phyloP scores from a whole-genome alignment of 2,329 filamentous ascomycete genomes.

The Botrytis galanthina region DNA sequence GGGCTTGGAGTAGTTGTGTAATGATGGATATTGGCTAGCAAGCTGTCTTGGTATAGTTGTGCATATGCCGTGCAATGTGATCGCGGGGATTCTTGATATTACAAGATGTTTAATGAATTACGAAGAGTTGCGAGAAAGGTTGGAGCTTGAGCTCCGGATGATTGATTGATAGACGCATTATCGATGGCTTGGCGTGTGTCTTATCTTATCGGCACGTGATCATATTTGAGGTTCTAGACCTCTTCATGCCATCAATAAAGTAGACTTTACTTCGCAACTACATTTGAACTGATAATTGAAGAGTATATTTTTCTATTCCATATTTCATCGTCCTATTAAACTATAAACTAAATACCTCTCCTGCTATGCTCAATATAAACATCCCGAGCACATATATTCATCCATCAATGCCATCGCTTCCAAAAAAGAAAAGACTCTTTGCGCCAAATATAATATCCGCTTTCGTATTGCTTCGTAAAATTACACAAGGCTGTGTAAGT shows the following conservation, averaged over 20 bases:
- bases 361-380: conserved; percentile 1
- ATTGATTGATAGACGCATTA: conserved; percentile 13
- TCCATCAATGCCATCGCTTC: background rate
- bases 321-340: background rate
- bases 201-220: conserved; percentile 18
- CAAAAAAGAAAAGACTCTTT: background rate
- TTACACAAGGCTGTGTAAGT: conserved; percentile 2
- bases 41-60: background rate
- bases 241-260: too few species aligned
- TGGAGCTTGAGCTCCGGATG: conserved; percentile 4
- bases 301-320: background rate
- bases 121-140: background rate
- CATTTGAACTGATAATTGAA: too few species aligned
- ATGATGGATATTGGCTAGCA: background rate
- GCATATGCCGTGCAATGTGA: conserved; percentile 16
- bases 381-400: background rate
- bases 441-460: conserved; percentile 1
- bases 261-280: background rate
- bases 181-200: background rate
- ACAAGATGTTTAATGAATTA: background rate
- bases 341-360: background rate
- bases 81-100: background rate
- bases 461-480: background rate
- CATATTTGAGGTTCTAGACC: background rate
- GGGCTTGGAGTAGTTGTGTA: background rate